phyloP scores from a whole-genome alignment of 192 early-diverging fungal species.

The Podila verticillata region DNA sequence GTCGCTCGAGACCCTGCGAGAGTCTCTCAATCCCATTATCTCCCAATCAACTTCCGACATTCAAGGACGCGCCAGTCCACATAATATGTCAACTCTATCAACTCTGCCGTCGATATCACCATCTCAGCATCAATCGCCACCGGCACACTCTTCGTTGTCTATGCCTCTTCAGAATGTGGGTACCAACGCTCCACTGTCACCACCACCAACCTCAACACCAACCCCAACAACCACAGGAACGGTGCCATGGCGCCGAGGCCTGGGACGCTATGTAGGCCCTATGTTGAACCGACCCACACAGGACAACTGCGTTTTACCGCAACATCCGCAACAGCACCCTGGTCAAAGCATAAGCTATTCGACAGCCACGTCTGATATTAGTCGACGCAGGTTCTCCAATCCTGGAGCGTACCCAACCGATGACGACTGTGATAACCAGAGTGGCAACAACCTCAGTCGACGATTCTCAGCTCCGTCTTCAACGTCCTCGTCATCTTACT shows the following conservation, averaged over 20 bases:
- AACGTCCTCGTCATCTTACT: conserved; percentile 5
- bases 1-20: conserved; percentile 7
- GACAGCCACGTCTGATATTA: no score
- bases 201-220: neutral
- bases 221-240: neutral
- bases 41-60: neutral
- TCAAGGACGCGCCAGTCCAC: no score
- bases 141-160: no score
- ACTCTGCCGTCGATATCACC: no score
- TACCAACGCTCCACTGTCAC: neutral
- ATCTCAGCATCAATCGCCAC: no score
- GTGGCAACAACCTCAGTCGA: no score
- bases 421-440: no score
- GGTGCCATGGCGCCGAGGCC: conserved; percentile 10
- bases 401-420: no score
- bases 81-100: no score
- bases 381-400: no score
- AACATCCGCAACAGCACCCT: conserved; percentile 17
- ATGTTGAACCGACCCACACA: conserved; percentile 3
- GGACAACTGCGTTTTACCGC: neutral
- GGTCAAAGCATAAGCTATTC: conserved; percentile 3
- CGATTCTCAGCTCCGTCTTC: neutral
- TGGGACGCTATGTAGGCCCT: conserved; percentile 24
- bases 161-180: no score
- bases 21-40: neutral